phyloP scores from a whole-genome alignment of 495 filamentous ascomycete species.

The Penicillium antarcticum region DNA sequence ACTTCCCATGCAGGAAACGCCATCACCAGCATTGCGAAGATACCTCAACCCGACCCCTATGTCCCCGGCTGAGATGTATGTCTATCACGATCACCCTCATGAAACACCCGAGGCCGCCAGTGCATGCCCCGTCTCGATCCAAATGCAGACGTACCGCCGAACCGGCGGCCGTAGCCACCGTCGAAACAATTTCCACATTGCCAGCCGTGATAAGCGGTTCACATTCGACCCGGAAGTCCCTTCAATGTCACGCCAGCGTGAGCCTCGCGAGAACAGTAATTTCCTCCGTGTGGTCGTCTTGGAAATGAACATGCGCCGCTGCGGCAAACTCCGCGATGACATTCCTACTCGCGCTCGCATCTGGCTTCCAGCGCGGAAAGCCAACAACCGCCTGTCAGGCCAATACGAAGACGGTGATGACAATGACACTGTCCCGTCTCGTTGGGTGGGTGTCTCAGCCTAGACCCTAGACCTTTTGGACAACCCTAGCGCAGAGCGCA shows the following conservation, averaged over 20 bases:
- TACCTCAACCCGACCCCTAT: conserved; percentile 84
- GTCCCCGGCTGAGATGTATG: conserved; percentile 63
- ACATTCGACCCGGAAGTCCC: conserved; percentile 43
- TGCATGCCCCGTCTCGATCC: conserved; percentile 71
- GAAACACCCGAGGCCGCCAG: conserved; percentile 24
- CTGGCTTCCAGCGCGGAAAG: conserved; percentile 81
- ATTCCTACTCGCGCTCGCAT: conserved; percentile 78
- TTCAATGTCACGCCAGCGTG: conserved; percentile 69
- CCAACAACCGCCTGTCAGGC: conserved; percentile 22
- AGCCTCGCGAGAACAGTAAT: conserved; percentile 88
- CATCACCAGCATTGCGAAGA: conserved; percentile 81
- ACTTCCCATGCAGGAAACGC: conserved; percentile 67
- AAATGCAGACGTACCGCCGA: conserved; percentile 76
- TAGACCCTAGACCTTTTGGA: conserved; percentile 13
- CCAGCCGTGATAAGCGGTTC: conserved; percentile 34
- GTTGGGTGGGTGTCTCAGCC: conserved; percentile 43
- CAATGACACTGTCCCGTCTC: conserved; percentile 30
- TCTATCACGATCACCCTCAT: conserved; percentile 46
- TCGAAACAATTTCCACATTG: conserved; percentile 32
- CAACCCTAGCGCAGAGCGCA: conserved; percentile 15
- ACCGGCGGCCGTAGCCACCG: conserved; percentile 31
- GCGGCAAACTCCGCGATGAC: conserved; percentile 83
- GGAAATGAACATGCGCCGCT: conserved; percentile 95
- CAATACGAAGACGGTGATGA: conserved; percentile 36
- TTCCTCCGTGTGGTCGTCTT: conserved; percentile 93